Base-by-base conservation (phyloP, 192 early-diverging fungal genomes). In the Coemansia sp. region DNA sequence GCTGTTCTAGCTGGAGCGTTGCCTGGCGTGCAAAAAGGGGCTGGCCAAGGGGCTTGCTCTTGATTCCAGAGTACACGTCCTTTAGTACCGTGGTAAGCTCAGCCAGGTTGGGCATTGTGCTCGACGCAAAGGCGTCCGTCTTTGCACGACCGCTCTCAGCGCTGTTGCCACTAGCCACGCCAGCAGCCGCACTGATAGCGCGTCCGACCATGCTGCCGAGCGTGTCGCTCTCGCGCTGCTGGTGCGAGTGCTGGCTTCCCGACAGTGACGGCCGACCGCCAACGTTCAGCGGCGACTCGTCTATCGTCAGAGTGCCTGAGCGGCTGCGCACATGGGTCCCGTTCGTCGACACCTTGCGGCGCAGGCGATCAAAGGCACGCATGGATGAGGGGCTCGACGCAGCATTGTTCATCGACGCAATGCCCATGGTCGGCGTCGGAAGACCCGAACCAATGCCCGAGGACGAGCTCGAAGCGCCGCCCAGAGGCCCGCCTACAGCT, bases 51-150 rank as follows among this genome's bases (percentile, higher is more conserved):
- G 72, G 72, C 60, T 60, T 60, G 64, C 38, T 58, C 45, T 75
- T 74, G 53, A 79, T 79, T 15, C 70, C 71, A 1, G 59, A 25
- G 32, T 79, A 79, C 13, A 79, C 63, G 9, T 79, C 77, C 64
- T 79, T 79, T 17, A 75, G 46, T 28, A 75, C 66, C 9, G 26
- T 18, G 5, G 65, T 60, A 17, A 75, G 72, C 52, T 68, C 72
- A 0, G 59, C 26, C 20, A 75, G 60, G 41, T 60, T 68, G 9
- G 72, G 60, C 72, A 59, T 60, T 3, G 27, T 34, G 9, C 39
- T 28, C 27, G 17, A 18, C 11, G 32, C 46, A 19, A 23, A 18
- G 8, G 30, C 32, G n/a, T 29, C 46, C 11, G 29, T 32, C 27
- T 19, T 17, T 22, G 27, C 46, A 35, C 46, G 46, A 18, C 26